Conservation (phyloP, 768 basidiomycete species). For the Lactarius quietus region DNA sequence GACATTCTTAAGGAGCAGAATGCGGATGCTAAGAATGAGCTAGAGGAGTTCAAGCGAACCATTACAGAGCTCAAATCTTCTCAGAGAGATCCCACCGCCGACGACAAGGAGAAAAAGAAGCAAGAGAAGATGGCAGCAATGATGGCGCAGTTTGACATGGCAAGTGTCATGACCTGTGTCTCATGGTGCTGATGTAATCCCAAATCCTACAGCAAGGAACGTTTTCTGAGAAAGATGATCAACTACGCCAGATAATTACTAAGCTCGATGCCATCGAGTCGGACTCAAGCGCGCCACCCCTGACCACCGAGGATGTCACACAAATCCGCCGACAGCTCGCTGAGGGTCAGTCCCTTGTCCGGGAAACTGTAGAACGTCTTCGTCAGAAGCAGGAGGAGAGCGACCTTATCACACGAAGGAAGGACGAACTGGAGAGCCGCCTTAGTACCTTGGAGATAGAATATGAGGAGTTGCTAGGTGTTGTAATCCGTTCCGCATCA, state of each 20-base stretch:
- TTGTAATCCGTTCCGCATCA: constrained; percentile 30
- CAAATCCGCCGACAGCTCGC: constrained; percentile 83
- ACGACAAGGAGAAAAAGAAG: constrained; percentile 98
- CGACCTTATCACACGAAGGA: constrained; percentile 74
- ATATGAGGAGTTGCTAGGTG: constrained; percentile 95
- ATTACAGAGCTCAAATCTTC: constrained; percentile 73
- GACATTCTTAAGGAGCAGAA: constrained; percentile 97
- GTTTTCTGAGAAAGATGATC: constrained; percentile 94
- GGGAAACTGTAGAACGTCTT: constrained; percentile 87
- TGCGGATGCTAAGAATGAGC: constrained; percentile 75
- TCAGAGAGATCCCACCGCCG: constrained; percentile 81
- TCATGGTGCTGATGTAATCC: constrained; percentile 13
- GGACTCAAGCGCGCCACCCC: constrained; percentile 46
- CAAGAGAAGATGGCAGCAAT: constrained; percentile 99
- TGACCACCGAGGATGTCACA: constrained; percentile 75
- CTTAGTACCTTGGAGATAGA: constrained; percentile 82
- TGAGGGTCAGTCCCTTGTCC: constrained; percentile 80
- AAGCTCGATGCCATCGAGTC: constrained; percentile 83
- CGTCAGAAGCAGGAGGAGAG: constrained; percentile 91
- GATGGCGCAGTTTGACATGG: constrained; percentile 99
- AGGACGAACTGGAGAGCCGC: constrained; percentile 85
- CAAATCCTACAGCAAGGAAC: constrained; percentile 65
- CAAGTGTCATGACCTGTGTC: constrained; percentile 39
- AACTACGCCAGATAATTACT: constrained; percentile 75
- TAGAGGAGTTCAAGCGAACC: constrained; percentile 84